Evolutionary conservation across 1,284 basidiomycete genomes (phyloP).

Genomic region (Trichosporon faecale): DNA sequence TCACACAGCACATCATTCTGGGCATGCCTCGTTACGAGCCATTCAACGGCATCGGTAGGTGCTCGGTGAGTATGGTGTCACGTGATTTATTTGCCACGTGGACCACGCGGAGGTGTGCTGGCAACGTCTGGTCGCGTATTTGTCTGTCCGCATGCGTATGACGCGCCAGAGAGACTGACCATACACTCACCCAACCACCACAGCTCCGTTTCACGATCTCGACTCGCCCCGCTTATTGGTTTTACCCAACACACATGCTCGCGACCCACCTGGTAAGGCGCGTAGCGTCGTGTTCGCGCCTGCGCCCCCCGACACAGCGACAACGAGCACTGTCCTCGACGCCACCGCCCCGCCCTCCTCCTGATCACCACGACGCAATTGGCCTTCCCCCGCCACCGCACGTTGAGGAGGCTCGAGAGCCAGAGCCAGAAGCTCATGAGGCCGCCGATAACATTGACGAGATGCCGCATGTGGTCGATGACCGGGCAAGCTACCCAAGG

Average conservation of each 20-base stretch:
- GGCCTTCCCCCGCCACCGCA: neutral
- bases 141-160: neutral
- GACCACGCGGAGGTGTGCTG: neutral
- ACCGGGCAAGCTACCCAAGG: neutral
- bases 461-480: neutral
- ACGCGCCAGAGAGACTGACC: neutral
- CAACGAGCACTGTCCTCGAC: constrained; percentile 2
- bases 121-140: neutral
- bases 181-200: neutral
- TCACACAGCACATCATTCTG: neutral
- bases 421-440: neutral
- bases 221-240: neutral
- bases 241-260: neutral
- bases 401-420: neutral
- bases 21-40: neutral
- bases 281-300: neutral
- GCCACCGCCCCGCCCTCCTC: neutral
- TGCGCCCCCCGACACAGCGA: neutral
- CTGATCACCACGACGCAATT: neutral
- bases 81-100: neutral
- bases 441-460: neutral
- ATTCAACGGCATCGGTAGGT: too few relatives aligned
- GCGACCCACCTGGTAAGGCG: neutral
- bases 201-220: neutral
- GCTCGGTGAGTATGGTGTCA: neutral